phyloP scores from a whole-genome alignment of 192 early-diverging fungal species.

The Martensiomyces pterosporus region DNA sequence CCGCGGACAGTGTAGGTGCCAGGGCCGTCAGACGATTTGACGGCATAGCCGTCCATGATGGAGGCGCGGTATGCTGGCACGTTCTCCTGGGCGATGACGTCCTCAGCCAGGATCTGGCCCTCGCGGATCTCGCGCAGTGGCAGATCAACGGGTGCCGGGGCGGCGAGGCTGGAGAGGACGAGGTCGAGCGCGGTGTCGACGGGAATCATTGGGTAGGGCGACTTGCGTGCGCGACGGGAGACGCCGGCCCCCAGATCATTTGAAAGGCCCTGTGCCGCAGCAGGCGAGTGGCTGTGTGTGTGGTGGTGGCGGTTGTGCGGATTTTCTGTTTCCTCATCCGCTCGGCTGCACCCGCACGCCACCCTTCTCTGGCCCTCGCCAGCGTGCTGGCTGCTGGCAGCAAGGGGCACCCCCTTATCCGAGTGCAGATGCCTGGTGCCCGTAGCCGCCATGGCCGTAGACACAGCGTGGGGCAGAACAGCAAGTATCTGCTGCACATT shows the following conservation, averaged over 20 bases:
- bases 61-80: constrained; percentile 87
- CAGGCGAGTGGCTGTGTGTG: too few species aligned
- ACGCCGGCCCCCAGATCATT: constrained; percentile 47
- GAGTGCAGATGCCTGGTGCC: constrained; percentile 1
- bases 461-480: constrained; percentile 81
- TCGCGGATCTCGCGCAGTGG: constrained; percentile 20
- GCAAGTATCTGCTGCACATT: constrained; percentile 70
- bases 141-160: constrained; percentile 15
- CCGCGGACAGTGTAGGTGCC: constrained; percentile 69
- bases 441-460: constrained; percentile 31
- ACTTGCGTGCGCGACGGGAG: constrained; percentile 62
- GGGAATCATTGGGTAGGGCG: constrained; percentile 77
- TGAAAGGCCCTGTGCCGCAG: background rate
- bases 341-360: constrained; percentile 24
- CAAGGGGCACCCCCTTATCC: background rate
- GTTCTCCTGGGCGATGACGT: constrained; percentile 64
- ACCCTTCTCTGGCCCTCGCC: background rate
- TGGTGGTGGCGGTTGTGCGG: too few species aligned
- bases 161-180: constrained; percentile 45
- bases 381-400: constrained; percentile 6
- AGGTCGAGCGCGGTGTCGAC: constrained; percentile 62
- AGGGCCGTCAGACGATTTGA: constrained; percentile 75
- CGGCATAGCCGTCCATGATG: constrained; percentile 93
- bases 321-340: constrained; percentile 7
- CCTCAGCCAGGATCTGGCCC: constrained; percentile 70